A percentile compares a stretch with the other conserved stretches of the same genome.
Conservation (phyloP, 116 monocot genomes). For the Dioscorea cayenensis region DNA sequence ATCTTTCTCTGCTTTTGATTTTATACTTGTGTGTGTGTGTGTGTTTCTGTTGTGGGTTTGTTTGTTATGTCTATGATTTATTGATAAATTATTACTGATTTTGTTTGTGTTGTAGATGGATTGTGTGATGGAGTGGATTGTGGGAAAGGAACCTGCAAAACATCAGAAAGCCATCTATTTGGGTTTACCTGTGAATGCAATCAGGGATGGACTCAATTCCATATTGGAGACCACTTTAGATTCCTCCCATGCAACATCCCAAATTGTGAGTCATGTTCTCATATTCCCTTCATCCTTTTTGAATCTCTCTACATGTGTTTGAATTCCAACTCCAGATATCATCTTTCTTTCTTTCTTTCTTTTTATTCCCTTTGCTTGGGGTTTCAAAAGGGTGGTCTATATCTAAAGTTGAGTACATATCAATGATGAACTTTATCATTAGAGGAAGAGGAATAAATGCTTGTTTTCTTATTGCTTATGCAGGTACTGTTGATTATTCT, state of each 20-base stretch:
- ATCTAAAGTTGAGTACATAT: too few species aligned
- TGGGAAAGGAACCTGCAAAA: constrained; percentile 32
- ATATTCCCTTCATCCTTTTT: background rate
- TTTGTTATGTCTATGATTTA: too few species aligned
- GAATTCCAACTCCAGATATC: background rate
- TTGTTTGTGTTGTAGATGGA: constrained; percentile 7
- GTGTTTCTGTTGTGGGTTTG: too few species aligned
- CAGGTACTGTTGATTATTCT: constrained; percentile 30
- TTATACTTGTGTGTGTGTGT: too few species aligned
- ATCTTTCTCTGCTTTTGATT: background rate
- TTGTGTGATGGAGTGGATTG: constrained; percentile 18
- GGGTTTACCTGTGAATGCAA: constrained; percentile 34
- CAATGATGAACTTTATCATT: too few species aligned
- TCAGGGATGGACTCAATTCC: constrained; percentile 25
- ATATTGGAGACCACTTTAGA: constrained; percentile 14
- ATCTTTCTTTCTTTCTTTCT: background rate
- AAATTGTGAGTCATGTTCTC: constrained; percentile 25
- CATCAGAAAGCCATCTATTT: constrained; percentile 7
- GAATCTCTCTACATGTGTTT: background rate
- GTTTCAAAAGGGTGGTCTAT: background rate
- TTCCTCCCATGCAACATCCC: constrained; percentile 49
- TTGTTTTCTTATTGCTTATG: background rate
- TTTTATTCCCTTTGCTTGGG: background rate
- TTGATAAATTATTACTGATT: too few species aligned
- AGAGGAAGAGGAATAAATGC: background rate